Percentiles rank a stretch among this genome's conserved stretches.
phyloP scores from a whole-genome alignment of 768 basidiomycete species.

The Suillus alpinus region DNA sequence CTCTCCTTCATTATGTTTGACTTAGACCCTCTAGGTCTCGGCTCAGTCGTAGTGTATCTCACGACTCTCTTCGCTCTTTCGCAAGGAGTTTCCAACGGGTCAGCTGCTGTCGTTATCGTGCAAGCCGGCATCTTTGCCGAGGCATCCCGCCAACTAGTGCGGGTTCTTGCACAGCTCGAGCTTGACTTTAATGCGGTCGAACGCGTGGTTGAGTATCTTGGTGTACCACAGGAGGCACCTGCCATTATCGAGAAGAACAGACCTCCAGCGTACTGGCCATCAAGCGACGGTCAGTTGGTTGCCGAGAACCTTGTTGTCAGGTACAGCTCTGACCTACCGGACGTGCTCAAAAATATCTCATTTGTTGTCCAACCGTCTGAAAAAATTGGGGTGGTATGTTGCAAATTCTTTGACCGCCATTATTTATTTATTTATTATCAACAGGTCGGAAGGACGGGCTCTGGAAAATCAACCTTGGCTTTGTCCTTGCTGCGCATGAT shows the following conservation, averaged over 20 bases:
- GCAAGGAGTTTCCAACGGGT: conserved; percentile 54
- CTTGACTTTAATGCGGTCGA: conserved; percentile 76
- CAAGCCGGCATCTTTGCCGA: conserved; percentile 70
- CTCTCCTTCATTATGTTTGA: not conserved
- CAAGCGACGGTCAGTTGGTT: conserved; percentile 51
- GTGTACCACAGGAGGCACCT: conserved; percentile 66
- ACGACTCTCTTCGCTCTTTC: conserved; percentile 69
- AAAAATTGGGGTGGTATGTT: conserved; percentile 65
- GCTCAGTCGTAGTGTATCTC: conserved; percentile 66
- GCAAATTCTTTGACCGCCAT: not conserved
- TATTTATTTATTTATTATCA: conserved; percentile 1
- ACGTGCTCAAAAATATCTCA: conserved; percentile 55
- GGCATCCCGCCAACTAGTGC: conserved; percentile 63
- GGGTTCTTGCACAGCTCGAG: conserved; percentile 68
- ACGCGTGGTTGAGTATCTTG: conserved; percentile 68
- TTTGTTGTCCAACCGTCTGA: conserved; percentile 60
- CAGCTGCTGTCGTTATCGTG: conserved; percentile 69
- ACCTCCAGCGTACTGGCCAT: conserved; percentile 76
- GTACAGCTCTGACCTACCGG: conserved; percentile 62
- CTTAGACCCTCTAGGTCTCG: conserved; percentile 43
- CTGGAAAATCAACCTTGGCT: conserved; percentile 44
- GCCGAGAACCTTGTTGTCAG: conserved; percentile 58
- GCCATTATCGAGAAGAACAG: conserved; percentile 50
- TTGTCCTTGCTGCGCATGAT: conserved; percentile 37
- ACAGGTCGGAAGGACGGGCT: conserved; percentile 68